Evolutionary conservation across 441 rosid genomes (phyloP).

Genomic region (Syzygium malaccense): DNA sequence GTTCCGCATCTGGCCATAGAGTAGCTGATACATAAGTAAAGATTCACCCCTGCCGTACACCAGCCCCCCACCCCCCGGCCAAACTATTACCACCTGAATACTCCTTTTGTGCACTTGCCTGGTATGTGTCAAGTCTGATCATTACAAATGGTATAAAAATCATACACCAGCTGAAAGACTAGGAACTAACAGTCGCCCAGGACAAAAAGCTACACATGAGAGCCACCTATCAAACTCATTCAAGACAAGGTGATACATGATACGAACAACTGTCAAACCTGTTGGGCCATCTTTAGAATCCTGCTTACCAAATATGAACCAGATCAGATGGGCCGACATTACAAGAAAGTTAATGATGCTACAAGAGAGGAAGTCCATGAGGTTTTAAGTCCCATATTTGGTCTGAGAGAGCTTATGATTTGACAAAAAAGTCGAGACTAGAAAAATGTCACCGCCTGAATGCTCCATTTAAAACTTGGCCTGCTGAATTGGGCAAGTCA

Average conservation of each 20-base stretch:
- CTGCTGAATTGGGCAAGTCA: neutral
- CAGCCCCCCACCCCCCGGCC: neutral
- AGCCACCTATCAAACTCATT: neutral
- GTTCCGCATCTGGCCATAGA: neutral
- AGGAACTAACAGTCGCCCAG: neutral
- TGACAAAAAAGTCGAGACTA: neutral
- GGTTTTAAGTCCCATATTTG: neutral
- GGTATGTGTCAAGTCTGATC: neutral
- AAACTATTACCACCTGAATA: neutral
- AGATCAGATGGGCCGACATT: neutral
- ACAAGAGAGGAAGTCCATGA: neutral
- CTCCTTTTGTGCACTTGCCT: neutral
- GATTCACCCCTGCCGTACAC: neutral
- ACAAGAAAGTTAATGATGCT: neutral
- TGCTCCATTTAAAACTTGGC: neutral
- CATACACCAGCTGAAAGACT: neutral
- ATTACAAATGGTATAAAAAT: neutral
- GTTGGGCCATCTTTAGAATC: neutral
- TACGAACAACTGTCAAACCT: neutral
- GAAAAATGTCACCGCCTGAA: neutral
- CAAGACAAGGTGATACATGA: neutral
- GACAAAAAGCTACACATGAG: neutral
- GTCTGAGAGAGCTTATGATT: neutral
- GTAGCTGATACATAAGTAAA: neutral
- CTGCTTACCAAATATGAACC: neutral